Percentiles rank a stretch among this genome's conserved stretches.
Conservation (phyloP, 2,329 filamentous ascomycete species). For the Myriosclerotinia duriaeana region DNA sequence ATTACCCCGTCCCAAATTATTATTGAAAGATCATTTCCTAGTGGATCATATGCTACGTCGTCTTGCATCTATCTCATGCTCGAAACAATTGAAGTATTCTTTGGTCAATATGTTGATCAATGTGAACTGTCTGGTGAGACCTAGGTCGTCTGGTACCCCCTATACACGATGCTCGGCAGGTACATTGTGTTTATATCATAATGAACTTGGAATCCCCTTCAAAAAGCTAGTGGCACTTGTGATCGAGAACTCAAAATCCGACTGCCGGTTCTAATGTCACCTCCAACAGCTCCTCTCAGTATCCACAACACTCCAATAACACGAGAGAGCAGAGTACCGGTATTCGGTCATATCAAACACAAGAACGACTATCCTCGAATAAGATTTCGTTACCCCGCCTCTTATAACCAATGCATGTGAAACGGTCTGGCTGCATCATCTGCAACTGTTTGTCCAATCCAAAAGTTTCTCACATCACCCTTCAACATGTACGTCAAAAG, state of each 20-base stretch:
- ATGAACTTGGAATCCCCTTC: background rate
- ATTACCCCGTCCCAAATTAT: background rate
- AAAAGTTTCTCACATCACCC: conserved; percentile 11
- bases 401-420: conserved; percentile 19
- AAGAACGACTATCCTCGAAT: conserved; percentile 10
- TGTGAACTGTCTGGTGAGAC: conserved; percentile 20
- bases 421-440: conserved; percentile 26
- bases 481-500: conserved; percentile 6
- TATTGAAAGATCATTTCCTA: background rate
- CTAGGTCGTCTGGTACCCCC: conserved; percentile 1
- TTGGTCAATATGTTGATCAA: background rate
- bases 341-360: conserved; percentile 1
- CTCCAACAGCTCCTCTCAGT: background rate
- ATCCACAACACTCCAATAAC: background rate
- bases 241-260: background rate
- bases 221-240: conserved; percentile 2
- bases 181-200: conserved; percentile 17
- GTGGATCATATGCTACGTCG: conserved; percentile 8
- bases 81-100: background rate
- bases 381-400: conserved; percentile 20
- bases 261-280: background rate
- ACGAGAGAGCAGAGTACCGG: background rate
- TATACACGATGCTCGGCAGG: conserved; percentile 11
- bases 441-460: conserved; percentile 22
- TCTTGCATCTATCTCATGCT: conserved; percentile 8